Percentiles rank a stretch among this genome's conserved stretches.
phyloP scores from a whole-genome alignment of 2,329 filamentous ascomycete genomes.

The Emergomyces pasteurianus region DNA sequence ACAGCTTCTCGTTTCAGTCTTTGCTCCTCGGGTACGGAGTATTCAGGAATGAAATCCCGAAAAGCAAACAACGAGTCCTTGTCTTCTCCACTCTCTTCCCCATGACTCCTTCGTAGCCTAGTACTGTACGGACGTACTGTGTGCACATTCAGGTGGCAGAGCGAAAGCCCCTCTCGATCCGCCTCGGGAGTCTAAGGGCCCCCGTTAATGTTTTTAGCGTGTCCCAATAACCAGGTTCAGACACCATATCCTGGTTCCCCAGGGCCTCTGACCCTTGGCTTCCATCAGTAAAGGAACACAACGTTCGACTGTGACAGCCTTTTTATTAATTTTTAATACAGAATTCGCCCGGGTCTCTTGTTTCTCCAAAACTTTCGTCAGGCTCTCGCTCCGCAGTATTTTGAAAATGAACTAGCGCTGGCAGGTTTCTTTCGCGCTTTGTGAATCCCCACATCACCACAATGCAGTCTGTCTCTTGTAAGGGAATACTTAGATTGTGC shows the following conservation, averaged over 20 bases:
- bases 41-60: neutral
- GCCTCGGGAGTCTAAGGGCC: neutral
- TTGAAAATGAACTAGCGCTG: neutral
- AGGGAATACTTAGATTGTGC: neutral
- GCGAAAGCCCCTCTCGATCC: neutral
- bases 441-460: neutral
- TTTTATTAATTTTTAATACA: too few species aligned
- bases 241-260: neutral
- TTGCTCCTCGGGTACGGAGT: neutral
- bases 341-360: too few species aligned
- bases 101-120: neutral
- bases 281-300: neutral
- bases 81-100: neutral
- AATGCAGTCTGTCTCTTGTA: too few species aligned
- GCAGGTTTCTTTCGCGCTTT: neutral
- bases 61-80: neutral
- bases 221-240: slow-evolving; percentile 2
- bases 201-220: neutral
- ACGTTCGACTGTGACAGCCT: too few species aligned
- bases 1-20: neutral
- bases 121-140: too few species aligned
- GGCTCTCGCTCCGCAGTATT: neutral
- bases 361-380: too few species aligned
- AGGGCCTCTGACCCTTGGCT: neutral
- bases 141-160: neutral